Evolutionary conservation across 495 filamentous ascomycete species (phyloP).

Genomic region (Tuber borchii): DNA sequence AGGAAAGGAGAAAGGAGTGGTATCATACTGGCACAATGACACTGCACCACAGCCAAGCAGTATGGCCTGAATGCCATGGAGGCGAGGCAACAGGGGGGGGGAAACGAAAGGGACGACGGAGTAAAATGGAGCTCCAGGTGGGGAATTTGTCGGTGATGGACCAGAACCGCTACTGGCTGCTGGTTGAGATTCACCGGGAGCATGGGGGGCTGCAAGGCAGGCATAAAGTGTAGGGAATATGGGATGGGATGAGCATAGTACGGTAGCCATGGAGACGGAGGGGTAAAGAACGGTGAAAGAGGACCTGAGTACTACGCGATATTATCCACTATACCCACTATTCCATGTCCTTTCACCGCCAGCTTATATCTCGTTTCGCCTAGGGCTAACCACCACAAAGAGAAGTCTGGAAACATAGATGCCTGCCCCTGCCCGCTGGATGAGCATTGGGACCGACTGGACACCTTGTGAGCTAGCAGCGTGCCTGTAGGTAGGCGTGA

Average conservation of each 20-base stretch:
- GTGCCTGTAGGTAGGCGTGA: not conserved
- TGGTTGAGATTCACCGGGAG: slow-evolving; percentile 34
- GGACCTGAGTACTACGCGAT: slow-evolving; percentile 39
- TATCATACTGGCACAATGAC: slow-evolving; percentile 13
- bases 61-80: not conserved
- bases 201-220: slow-evolving; percentile 22
- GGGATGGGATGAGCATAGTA: slow-evolving; percentile 31
- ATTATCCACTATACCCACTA: slow-evolving; percentile 22
- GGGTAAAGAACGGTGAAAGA: not conserved
- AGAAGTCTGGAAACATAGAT: not conserved
- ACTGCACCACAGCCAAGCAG: not conserved
- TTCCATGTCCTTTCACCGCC: slow-evolving; percentile 30
- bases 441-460: not conserved
- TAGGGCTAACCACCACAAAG: not conserved
- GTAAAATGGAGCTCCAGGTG: slow-evolving; percentile 39
- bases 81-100: not conserved
- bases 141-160: slow-evolving; percentile 36
- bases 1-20: slow-evolving; percentile 20
- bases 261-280: slow-evolving; percentile 15
- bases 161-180: slow-evolving; percentile 17
- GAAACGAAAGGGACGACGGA: slow-evolving; percentile 18
- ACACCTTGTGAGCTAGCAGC: not conserved
- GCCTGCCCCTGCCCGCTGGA: not conserved
- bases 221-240: slow-evolving; percentile 27
- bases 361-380: slow-evolving; percentile 16